Percentiles rank a stretch among this genome's conserved stretches.
Conservation (phyloP, 78 protist genomes). For the Planoprotostelium fungivorum region DNA sequence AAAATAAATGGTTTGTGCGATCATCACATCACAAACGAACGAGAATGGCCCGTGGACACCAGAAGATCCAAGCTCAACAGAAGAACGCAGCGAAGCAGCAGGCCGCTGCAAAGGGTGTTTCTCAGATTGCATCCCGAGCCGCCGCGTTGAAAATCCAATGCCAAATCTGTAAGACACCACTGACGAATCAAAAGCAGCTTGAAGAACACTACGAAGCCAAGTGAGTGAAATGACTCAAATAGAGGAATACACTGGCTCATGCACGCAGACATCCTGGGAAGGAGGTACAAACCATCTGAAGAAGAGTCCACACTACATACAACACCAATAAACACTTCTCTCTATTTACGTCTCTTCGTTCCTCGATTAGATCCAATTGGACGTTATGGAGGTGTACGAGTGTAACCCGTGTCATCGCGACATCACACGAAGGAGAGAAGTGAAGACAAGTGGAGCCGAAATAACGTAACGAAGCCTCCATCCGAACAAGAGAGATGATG, state of each 20-base stretch:
- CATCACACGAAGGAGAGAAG: no score
- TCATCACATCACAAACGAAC: no score
- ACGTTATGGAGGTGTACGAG: no score
- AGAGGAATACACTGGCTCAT: background rate
- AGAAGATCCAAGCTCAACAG: background rate
- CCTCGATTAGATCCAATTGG: no score
- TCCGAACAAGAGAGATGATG: no score
- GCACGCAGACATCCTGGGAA: background rate
- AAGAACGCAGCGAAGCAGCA: background rate
- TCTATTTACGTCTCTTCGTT: no score
- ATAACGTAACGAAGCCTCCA: no score
- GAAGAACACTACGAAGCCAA: background rate
- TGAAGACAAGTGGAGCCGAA: no score
- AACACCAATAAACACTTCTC: no score
- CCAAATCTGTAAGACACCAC: background rate
- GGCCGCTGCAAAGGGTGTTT: background rate
- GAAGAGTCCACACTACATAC: background rate
- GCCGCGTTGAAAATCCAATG: background rate
- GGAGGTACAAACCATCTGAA: background rate
- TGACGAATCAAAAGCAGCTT: background rate
- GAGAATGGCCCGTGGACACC: constrained; percentile 1
- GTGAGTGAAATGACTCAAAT: background rate
- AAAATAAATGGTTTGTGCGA: no score
- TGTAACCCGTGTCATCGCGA: no score
- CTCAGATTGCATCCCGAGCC: background rate